Evolutionary conservation across 1,139 yeast genomes (phyloP).

Genomic region (Suhomyces terraborum): DNA sequence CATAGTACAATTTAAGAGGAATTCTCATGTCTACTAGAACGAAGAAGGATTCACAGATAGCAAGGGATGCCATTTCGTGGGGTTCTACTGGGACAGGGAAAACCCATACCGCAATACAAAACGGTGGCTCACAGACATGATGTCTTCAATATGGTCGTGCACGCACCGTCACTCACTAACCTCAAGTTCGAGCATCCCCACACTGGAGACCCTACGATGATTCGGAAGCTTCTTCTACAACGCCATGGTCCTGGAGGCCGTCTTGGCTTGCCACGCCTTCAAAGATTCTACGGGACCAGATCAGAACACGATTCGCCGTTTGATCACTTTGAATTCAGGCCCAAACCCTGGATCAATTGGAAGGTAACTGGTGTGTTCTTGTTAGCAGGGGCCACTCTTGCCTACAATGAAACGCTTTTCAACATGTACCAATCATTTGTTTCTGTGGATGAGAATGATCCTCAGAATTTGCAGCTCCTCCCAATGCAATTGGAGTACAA

Average conservation of each 20-base stretch:
- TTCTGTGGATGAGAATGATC: constrained; percentile 26
- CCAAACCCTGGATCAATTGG: constrained; percentile 37
- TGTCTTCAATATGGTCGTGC: background rate
- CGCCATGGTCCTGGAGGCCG: background rate
- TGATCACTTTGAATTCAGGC: constrained; percentile 31
- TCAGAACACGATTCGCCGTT: constrained; percentile 40
- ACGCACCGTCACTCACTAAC: background rate
- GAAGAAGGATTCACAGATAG: no score
- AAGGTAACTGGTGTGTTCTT: constrained; percentile 32
- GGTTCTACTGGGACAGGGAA: no score
- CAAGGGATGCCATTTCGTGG: no score
- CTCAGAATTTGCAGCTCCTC: constrained; percentile 17
- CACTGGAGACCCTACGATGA: background rate
- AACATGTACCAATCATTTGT: constrained; percentile 37
- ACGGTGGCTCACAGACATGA: no score
- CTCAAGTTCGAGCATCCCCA: background rate
- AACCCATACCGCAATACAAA: no score
- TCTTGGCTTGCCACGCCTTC: background rate
- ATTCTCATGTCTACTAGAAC: no score
- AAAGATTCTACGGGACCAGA: constrained; percentile 25
- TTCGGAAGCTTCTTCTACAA: background rate
- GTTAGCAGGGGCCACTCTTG: constrained; percentile 31
- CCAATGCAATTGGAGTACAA: constrained; percentile 44
- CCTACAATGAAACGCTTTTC: constrained; percentile 40
- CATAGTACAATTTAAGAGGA: no score